Evolutionary conservation across 768 basidiomycete genomes (phyloP), one percentile per base, ranked within the genome.

Genomic region (Tulasnella calospora): DNA sequence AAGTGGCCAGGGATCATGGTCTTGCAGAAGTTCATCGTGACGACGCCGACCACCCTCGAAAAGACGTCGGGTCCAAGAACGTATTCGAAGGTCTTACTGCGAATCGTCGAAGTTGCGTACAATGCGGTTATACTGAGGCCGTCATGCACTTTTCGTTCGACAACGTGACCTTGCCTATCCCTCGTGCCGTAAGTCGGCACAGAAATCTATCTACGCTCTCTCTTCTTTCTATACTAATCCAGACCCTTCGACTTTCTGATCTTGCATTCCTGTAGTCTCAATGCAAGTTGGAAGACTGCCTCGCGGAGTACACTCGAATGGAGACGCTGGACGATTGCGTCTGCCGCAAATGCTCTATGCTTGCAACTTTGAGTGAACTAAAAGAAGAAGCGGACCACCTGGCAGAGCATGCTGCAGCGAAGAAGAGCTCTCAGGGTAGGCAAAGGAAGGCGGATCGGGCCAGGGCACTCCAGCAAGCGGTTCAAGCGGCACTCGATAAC

Each of bases 31-130:
- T 92, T 17, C 85, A 85, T 23, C 81, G 13, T 77, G 71, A 61
- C 74, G 79, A 78, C 44, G 46, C 17, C 40, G 74, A 71, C 44
- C 38, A 40, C n/a, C 71, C 71, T 21, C 36, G 38, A 23, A 73
- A 82, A 80, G 81, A 83, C 80, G 87, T 88, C 79, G 86, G 87
- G 70, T 87, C 87, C 44, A 91, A 91, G 85, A 90, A 90, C 75
- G 92, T 94, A 8, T 97, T 95, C 81, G 95, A 97, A 80, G 95
- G 95, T 0, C 85, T 98, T 79, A 95, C 95, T 1, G 95, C 96
- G 2, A 95, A 97, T 81, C 86, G 95, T 79, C 86, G 96, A 78
- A 94, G 92, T 80, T 98, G 97, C 82, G 87, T 93, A 71, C 87
- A 89, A 73, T 98, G 97, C 82, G 95, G 94, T 23, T 98, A 97